Conservation (phyloP, 768 basidiomycete genomes). For the Boletus tylopilopsis region DNA sequence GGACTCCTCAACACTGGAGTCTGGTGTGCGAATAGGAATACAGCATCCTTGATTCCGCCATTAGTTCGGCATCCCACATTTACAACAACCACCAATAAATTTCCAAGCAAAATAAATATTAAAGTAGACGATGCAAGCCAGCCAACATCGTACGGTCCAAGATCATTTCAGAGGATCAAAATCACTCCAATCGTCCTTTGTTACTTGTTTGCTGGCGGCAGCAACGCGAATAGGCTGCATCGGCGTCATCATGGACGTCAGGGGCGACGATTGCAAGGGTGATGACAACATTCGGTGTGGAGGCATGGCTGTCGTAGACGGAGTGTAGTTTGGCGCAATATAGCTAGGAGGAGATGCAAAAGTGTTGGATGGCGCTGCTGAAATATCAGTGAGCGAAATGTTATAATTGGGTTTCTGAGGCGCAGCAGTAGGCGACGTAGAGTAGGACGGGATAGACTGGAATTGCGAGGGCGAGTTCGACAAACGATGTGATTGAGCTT, state of each 20-base stretch:
- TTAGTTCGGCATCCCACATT: no score
- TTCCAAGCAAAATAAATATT: no score
- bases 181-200: constrained; percentile 74
- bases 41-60: no score
- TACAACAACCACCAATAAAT: no score
- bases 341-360: constrained; percentile 13
- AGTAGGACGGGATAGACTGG: constrained; percentile 11
- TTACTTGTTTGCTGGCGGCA: constrained; percentile 42
- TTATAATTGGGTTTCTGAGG: constrained; percentile 58
- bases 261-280: constrained; percentile 28
- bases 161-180: constrained; percentile 60
- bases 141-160: constrained; percentile 4
- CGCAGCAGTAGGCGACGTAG: constrained; percentile 7
- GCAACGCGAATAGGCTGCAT: constrained; percentile 45
- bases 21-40: no score
- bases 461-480: constrained; percentile 21
- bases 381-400: constrained; percentile 38
- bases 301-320: constrained; percentile 19
- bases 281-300: constrained; percentile 28
- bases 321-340: constrained; percentile 11
- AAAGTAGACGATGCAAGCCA: neutral
- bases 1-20: no score
- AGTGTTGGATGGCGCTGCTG: constrained; percentile 16
- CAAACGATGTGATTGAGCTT: constrained; percentile 15
- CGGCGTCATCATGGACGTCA: constrained; percentile 55